Conservation (phyloP, 78 protist species). For the Monosiga brevicollis region DNA sequence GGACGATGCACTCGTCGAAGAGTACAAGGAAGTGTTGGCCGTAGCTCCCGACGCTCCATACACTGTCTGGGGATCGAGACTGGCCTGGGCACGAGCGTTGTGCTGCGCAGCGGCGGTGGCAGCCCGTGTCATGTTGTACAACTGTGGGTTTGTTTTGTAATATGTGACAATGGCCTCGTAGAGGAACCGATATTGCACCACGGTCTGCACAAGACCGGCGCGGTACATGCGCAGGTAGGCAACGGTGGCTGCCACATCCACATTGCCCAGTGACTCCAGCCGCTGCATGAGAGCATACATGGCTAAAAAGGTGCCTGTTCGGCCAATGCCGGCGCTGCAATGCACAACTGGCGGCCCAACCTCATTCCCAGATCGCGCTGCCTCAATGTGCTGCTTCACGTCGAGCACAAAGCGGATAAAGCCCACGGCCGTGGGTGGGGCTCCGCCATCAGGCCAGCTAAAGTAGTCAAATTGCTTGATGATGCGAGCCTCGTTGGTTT, state of each 20-base stretch:
- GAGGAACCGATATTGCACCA: conserved; percentile 9
- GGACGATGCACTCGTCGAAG: no score
- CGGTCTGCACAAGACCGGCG: conserved; percentile 17
- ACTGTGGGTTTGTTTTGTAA: background rate
- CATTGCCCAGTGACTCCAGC: background rate
- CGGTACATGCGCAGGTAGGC: background rate
- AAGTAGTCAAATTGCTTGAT: conserved; percentile 25
- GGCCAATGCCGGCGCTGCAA: conserved; percentile 61
- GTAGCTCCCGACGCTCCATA: no score
- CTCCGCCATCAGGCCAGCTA: conserved; percentile 57
- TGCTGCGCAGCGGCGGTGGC: no score
- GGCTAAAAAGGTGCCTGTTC: conserved; percentile 36
- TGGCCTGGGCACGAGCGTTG: no score
- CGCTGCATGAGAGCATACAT: background rate
- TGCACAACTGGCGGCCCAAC: conserved; percentile 34
- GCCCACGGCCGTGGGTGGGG: conserved; percentile 10
- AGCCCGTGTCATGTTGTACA: no score
- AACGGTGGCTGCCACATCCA: background rate
- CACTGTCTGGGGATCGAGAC: no score
- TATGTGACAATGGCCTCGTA: background rate
- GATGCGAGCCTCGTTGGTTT: background rate
- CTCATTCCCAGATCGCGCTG: background rate
- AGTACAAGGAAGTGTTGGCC: no score
- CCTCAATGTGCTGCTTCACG: background rate
- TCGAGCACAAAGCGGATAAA: background rate